phyloP scores from a whole-genome alignment of 2,329 filamentous ascomycete species.

The Sodiomyces alkalinus region DNA sequence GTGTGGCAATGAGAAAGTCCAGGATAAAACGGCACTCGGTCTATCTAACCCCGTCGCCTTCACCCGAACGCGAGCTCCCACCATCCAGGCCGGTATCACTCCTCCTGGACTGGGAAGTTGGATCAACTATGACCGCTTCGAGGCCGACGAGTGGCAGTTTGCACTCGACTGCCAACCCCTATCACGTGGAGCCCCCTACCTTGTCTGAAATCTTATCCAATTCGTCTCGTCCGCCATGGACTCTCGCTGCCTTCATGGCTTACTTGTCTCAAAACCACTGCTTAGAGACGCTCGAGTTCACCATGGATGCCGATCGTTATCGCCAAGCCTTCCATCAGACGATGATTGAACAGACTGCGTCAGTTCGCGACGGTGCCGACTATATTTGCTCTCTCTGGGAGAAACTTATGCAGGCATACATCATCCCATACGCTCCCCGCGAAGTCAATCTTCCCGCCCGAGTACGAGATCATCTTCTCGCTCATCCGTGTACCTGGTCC shows the following conservation, averaged over 20 bases:
- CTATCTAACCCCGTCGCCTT: slow-evolving; percentile 24
- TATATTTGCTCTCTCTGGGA: slow-evolving; percentile 74
- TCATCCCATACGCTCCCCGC: slow-evolving; percentile 66
- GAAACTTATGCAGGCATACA: slow-evolving; percentile 79
- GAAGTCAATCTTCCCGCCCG: slow-evolving; percentile 83
- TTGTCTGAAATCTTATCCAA: slow-evolving; percentile 81
- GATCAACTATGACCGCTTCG: slow-evolving; percentile 30
- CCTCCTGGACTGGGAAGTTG: slow-evolving; percentile 26
- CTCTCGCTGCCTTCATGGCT: slow-evolving; percentile 83
- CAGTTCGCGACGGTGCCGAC: slow-evolving; percentile 30
- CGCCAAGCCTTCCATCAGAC: slow-evolving; percentile 38
- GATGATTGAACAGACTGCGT: slow-evolving; percentile 23
- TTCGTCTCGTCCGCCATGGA: slow-evolving; percentile 75
- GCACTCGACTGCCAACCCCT: slow-evolving; percentile 21
- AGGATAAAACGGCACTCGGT: slow-evolving; percentile 28
- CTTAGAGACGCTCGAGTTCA: slow-evolving; percentile 91
- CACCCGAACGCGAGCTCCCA: slow-evolving; percentile 23
- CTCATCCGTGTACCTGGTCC: slow-evolving; percentile 36
- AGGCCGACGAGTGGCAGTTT: slow-evolving; percentile 33
- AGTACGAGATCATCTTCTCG: slow-evolving; percentile 68
- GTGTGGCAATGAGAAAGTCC: slow-evolving; percentile 28
- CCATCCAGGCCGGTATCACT: slow-evolving; percentile 25
- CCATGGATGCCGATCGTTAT: slow-evolving; percentile 83
- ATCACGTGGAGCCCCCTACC: slow-evolving; percentile 38
- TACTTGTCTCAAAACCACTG: slow-evolving; percentile 96